phyloP scores from a whole-genome alignment of 1,284 basidiomycete species.

The Mycena sp. region DNA sequence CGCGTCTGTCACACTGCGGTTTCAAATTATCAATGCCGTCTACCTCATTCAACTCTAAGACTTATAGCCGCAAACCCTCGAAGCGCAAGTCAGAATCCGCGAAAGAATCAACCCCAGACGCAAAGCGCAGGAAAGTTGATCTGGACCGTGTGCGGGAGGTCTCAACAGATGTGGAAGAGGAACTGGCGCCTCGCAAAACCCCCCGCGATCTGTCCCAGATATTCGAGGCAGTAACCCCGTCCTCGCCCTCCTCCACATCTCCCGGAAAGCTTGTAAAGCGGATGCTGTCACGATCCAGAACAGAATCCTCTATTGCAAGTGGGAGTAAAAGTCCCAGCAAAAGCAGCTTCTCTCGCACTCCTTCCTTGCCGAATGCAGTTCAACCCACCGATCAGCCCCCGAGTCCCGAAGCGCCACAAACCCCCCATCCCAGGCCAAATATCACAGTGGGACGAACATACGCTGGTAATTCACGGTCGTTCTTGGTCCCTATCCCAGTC shows the following conservation, averaged over 20 bases:
- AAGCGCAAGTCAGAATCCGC: slow-evolving; percentile 43
- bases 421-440: slow-evolving; percentile 36
- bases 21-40: slow-evolving; percentile 20
- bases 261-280: slow-evolving; percentile 55
- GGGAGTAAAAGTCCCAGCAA: slow-evolving; percentile 29
- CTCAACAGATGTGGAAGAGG: slow-evolving; percentile 30
- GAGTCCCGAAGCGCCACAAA: slow-evolving; percentile 23
- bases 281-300: slow-evolving; percentile 60
- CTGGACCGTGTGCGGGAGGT: slow-evolving; percentile 25
- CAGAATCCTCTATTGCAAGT: slow-evolving; percentile 62
- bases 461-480: slow-evolving; percentile 78
- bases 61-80: slow-evolving; percentile 51
- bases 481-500: slow-evolving; percentile 67
- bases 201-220: slow-evolving; percentile 49
- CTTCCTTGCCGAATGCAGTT: slow-evolving; percentile 47
- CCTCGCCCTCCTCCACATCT: slow-evolving; percentile 38
- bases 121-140: slow-evolving; percentile 45
- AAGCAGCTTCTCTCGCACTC: slow-evolving; percentile 43
- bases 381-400: slow-evolving; percentile 25
- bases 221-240: slow-evolving; percentile 46
- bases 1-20: too few species aligned
- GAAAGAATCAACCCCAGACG: slow-evolving; percentile 22
- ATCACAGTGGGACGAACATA: slow-evolving; percentile 66
- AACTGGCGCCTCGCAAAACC: slow-evolving; percentile 33
- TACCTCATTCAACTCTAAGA: slow-evolving; percentile 45